Evolutionary conservation across 371 early-diverging fungal species (phyloP).

Genomic region (Batkoa obscura): DNA sequence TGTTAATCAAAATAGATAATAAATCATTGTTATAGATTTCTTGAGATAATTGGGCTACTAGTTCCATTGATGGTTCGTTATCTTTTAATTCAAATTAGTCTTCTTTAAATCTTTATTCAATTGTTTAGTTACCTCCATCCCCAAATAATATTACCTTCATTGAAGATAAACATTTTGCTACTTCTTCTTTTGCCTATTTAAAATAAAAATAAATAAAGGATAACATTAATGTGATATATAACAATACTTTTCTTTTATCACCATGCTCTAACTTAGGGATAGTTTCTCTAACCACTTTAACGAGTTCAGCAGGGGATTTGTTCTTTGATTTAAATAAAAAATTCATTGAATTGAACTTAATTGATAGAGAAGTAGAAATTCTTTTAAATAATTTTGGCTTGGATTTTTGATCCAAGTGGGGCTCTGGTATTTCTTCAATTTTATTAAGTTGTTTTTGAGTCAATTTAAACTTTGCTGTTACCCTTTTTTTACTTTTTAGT

Average conservation of each 20-base stretch:
- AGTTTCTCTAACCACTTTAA: conserved; percentile 65
- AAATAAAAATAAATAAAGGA: conserved; percentile 3
- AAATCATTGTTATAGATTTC: conserved; percentile 83
- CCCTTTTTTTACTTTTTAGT: too few relatives aligned
- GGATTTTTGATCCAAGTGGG: too few relatives aligned
- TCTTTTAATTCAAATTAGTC: conserved; percentile 19
- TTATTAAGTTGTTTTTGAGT: too few relatives aligned
- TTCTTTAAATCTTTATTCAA: neutral
- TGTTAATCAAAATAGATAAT: conserved; percentile 57
- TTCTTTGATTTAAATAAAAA: conserved; percentile 77
- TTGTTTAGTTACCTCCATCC: conserved; percentile 44
- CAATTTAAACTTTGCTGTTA: too few relatives aligned
- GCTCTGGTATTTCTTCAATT: too few relatives aligned
- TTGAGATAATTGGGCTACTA: conserved; percentile 80
- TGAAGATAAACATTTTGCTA: conserved; percentile 70
- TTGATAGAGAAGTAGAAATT: too few relatives aligned
- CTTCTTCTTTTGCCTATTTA: conserved; percentile 78
- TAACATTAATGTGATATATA: neutral
- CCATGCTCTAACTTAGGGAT: conserved; percentile 43
- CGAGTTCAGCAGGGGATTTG: conserved; percentile 77
- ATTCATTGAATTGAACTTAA: conserved; percentile 26
- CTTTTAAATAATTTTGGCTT: too few relatives aligned
- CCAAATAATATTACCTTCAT: conserved; percentile 89
- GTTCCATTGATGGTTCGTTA: conserved; percentile 74
- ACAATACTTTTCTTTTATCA: conserved; percentile 35